Base-by-base conservation (phyloP, 768 basidiomycete genomes). In the Tricholoma sp. region DNA sequence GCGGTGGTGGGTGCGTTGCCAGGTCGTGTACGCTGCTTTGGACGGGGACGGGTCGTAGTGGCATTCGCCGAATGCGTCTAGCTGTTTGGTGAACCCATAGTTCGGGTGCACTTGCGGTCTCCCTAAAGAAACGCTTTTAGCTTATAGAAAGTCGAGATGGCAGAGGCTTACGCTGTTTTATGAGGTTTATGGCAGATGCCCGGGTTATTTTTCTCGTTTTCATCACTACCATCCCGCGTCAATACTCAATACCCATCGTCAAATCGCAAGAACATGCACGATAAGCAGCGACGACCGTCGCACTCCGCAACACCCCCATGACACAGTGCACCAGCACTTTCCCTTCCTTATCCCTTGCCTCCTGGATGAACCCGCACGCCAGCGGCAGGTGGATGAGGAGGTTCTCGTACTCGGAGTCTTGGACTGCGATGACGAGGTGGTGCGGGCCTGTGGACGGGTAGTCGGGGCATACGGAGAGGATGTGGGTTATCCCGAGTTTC, bases 251-350 rank as follows among this genome's bases (percentile, higher is more conserved):
- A 31, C 50, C n/a, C 42, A n/a, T n/a, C n/a, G n/a, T n/a, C n/a
- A n/a, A 60, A 37, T 17, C 24, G 11, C 24, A 50, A 37, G 51
- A 42, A 50, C 12, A 74, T 80, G 68, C 65, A 83, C 80, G 65
- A 64, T 78, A 84, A 11, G 82, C 82, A 52, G 78, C 78, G 17
- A 84, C 72, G 28, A 81, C 79, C 10, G 87, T 83, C 37, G 81
- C 73, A 59, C 86, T 88, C 58, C 88, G 75, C 0, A 85, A 90
- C 7, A 89, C 70, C 5, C 88, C 89, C 81, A 88, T 85, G 9
- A 83, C 73, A 64, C 88, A 89, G 59, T 90, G 88, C 9, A 90
- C 83, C 9, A 90, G 77, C 4, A 89, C 81, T 44, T 71, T 76
- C 0, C 85, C 86, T 20, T 79, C 77, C 1, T 63, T 36, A 7